A percentile compares a stretch with the other conserved stretches of the same genome.
phyloP scores from a whole-genome alignment of 768 basidiomycete species.

The Russula sp. region DNA sequence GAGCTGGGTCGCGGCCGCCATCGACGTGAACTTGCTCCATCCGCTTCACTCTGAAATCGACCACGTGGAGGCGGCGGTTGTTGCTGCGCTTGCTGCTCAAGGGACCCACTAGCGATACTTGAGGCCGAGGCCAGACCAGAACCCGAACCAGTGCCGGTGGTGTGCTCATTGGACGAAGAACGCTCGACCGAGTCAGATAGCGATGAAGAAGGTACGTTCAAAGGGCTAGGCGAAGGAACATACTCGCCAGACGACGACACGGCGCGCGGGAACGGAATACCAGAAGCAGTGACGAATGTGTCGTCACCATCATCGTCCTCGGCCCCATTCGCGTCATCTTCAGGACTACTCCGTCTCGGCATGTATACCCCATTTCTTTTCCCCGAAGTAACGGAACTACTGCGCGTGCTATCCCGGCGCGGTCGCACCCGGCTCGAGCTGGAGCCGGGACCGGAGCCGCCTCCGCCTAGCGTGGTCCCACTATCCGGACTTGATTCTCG shows the following conservation, averaged over 20 bases:
- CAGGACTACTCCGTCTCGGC: slow-evolving; percentile 19
- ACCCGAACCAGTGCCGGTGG: background rate
- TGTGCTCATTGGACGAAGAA: slow-evolving; percentile 6
- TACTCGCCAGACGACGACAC: slow-evolving; percentile 49
- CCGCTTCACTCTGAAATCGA: slow-evolving; percentile 73
- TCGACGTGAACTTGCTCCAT: slow-evolving; percentile 50
- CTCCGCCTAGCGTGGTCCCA: slow-evolving; percentile 30
- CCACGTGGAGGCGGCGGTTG: slow-evolving; percentile 49
- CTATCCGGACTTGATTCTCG: slow-evolving; percentile 59
- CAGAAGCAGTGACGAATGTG: slow-evolving; percentile 28
- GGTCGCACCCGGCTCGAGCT: slow-evolving; percentile 45
- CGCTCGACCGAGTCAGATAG: slow-evolving; percentile 22
- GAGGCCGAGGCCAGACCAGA: background rate
- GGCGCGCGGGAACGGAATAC: slow-evolving; percentile 65
- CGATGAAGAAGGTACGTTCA: slow-evolving; percentile 12
- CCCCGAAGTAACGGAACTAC: background rate
- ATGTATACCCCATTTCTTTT: slow-evolving; percentile 22
- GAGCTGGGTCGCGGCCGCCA: slow-evolving; percentile 61
- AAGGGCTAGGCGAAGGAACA: slow-evolving; percentile 39
- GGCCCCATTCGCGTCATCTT: slow-evolving; percentile 21
- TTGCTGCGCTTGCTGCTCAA: slow-evolving; percentile 33
- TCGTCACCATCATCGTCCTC: slow-evolving; percentile 28
- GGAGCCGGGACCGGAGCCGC: slow-evolving; percentile 19
- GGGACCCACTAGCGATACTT: background rate
- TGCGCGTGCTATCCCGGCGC: slow-evolving; percentile 48